Base-by-base conservation (phyloP, 371 early-diverging fungal genomes). In the Mortierella sp. region DNA sequence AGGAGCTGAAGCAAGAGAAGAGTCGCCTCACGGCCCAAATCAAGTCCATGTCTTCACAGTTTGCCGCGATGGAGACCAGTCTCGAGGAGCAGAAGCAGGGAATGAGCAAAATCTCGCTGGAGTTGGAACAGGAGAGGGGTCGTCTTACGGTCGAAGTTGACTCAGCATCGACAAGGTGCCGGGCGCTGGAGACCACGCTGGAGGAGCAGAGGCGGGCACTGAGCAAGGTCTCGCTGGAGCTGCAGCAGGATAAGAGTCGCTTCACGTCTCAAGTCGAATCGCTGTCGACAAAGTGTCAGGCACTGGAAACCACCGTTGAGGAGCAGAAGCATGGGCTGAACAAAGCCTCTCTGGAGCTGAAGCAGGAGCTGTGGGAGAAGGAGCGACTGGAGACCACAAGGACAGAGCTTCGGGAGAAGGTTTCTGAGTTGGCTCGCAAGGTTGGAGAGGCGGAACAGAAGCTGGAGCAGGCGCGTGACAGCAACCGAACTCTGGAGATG, bases 351-450 rank as follows among this genome's bases (percentile, higher is more conserved):
- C 41, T 75, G 26, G 68, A 68, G 16, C 65, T 79, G 50, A 76
- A 83, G 50, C 79, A 83, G 61, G 83, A 76, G 22, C 68, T 69
- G 26, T 74, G 71, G 71, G 80, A 83, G 43, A 83, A 76, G 67
- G 70, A 64, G 22, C 71, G 73, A 26, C 40, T 80, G 4, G 77
- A 85, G 48, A 67, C 72, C 11, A 45, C 70, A 7, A 76, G 70
- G 63, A 9, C 24, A 16, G 85, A 79, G 47, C 80, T 85, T 29
- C 65, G 66, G 34, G 74, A 66, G 40, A 78, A 83, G 55, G 55
- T 73, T 22, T 76, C 76, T 10, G 79, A 70, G n/a, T 48, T 75
- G 70, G 76, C 73, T 1, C 73, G 64, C 29, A 83, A 79, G 71
- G 67, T 76, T 41, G 76, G 73, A 7, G 84, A 83, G 44, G 73